Conservation (phyloP, 805 yeast genomes). For the Wickerhamiella qilinensis region DNA sequence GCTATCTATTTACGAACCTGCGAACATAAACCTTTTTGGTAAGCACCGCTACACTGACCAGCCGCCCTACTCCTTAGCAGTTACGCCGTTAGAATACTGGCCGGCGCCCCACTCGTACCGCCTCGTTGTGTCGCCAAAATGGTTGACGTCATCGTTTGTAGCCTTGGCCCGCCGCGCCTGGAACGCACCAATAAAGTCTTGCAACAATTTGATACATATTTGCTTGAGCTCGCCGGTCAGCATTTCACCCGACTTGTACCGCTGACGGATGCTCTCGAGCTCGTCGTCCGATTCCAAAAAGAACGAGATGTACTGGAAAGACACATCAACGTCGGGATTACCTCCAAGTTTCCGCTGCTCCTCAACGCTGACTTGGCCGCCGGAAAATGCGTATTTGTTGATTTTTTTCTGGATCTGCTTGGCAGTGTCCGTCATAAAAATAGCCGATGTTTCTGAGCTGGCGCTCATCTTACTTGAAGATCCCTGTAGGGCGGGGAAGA, state of each 20-base stretch:
- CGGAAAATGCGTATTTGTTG: conserved; percentile 92
- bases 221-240: conserved; percentile 90
- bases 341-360: conserved; percentile 88
- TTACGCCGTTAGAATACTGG: conserved; percentile 29
- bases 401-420: conserved; percentile 86
- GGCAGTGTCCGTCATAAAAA: conserved; percentile 88
- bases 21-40: too few relatives aligned
- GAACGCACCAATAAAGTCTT: conserved; percentile 62
- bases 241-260: conserved; percentile 64
- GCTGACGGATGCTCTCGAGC: conserved; percentile 41
- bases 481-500: conserved; percentile 97
- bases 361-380: conserved; percentile 76
- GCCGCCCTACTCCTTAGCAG: too few relatives aligned
- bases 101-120: conserved; percentile 57
- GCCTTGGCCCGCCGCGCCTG: conserved; percentile 62
- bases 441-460: conserved; percentile 77
- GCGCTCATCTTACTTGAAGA: conserved; percentile 96
- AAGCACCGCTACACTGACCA: too few relatives aligned
- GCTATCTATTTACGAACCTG: too few relatives aligned
- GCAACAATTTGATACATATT: conserved; percentile 63
- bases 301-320: conserved; percentile 83
- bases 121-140: conserved; percentile 57
- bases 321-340: conserved; percentile 87
- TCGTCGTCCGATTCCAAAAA: conserved; percentile 79
- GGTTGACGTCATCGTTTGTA: conserved; percentile 40